These are phyloP conservation scores for Cyclostephanos tholiformis DNA, from an alignment of 108 stramenopile species.

Conservation along the genomic window DNA sequence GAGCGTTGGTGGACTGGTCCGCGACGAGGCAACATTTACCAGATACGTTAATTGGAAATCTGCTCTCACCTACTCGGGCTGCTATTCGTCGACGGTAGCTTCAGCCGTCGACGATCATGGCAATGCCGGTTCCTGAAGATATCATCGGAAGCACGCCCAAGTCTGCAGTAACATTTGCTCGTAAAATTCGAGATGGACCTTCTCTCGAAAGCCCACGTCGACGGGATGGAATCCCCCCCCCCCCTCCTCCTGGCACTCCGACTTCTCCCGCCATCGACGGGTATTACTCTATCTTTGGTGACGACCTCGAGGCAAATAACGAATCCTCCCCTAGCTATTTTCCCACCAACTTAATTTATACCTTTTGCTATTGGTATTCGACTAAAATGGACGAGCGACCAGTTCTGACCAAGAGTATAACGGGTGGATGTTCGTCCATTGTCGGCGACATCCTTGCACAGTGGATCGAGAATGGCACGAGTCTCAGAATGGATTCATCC, in stretches of 20 bases:
- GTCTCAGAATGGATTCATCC: not conserved
- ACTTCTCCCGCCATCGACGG: slow-evolving; percentile 5
- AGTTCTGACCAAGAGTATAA: not conserved
- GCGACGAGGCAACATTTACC: too few relatives aligned
- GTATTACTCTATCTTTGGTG: not conserved
- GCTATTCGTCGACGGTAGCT: not conserved
- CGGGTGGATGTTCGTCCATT: not conserved
- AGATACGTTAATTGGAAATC: not conserved
- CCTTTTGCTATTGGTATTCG: not conserved
- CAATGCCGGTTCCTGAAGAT: not conserved
- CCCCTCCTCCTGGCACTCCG: not conserved
- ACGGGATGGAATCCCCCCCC: too few relatives aligned
- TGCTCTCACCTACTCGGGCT: too few relatives aligned
- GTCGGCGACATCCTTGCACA: slow-evolving; percentile 2
- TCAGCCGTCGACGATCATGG: not conserved
- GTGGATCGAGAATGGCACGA: not conserved
- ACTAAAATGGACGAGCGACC: not conserved
- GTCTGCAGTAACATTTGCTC: not conserved
- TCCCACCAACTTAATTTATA: not conserved
- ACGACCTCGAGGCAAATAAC: not conserved
- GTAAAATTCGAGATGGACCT: not conserved
- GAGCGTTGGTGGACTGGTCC: too few relatives aligned
- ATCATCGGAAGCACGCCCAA: not conserved
- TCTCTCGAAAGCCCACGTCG: not conserved
- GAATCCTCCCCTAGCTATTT: not conserved